phyloP scores from a whole-genome alignment of 148 eudicot genomes.

The Mesembryanthemum crystallinum region DNA sequence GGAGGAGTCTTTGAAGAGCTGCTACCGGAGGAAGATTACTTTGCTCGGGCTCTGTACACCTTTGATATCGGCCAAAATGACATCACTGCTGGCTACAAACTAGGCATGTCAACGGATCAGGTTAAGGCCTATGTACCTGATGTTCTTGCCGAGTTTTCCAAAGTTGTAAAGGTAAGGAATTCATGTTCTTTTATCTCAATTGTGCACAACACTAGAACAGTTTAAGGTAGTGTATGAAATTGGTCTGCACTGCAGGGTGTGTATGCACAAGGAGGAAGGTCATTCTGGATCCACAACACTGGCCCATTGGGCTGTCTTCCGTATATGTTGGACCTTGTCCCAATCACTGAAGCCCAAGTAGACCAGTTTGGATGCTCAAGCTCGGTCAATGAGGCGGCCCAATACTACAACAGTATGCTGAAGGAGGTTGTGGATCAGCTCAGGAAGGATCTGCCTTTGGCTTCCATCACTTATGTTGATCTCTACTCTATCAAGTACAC shows the following conservation, averaged over 20 bases:
- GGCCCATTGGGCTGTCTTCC: constrained; percentile 49
- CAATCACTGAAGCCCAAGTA: constrained; percentile 18
- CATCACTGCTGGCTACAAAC: constrained; percentile 35
- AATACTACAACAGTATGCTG: constrained; percentile 33
- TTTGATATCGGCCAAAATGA: constrained; percentile 55
- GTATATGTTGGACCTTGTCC: constrained; percentile 25
- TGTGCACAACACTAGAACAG: background rate
- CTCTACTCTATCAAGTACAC: constrained; percentile 37
- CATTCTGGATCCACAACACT: constrained; percentile 51
- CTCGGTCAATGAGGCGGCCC: constrained; percentile 37
- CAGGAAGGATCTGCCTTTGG: constrained; percentile 38
- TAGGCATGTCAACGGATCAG: constrained; percentile 30
- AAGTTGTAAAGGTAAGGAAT: constrained; percentile 30
- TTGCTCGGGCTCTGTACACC: constrained; percentile 37
- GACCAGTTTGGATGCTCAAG: constrained; percentile 39
- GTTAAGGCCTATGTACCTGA: constrained; percentile 40
- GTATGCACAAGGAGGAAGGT: constrained; percentile 41
- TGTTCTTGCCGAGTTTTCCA: constrained; percentile 30
- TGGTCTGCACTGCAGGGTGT: constrained; percentile 21
- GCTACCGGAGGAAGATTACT: constrained; percentile 38
- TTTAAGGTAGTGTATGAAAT: background rate
- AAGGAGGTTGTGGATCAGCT: constrained; percentile 34
- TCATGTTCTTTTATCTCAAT: background rate
- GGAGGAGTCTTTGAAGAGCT: constrained; percentile 33
- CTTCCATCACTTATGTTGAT: constrained; percentile 43